Evolutionary conservation across 2,329 filamentous ascomycete genomes (phyloP).

Genomic region (Alternaria angustiovoidea): DNA sequence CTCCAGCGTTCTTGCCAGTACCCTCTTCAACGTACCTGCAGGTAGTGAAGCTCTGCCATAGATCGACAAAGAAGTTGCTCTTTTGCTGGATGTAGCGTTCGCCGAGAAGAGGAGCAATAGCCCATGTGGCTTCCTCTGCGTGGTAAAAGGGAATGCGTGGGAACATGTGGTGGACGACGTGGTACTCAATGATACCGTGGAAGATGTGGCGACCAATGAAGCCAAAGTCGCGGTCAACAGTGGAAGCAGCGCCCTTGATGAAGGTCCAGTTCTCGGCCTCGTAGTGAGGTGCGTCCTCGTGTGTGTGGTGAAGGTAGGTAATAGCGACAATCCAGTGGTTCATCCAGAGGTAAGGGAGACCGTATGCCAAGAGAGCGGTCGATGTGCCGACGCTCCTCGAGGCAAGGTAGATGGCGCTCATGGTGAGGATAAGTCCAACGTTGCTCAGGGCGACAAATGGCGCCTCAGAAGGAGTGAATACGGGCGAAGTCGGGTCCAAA

Average conservation of each 20-base stretch:
- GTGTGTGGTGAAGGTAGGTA: constrained; percentile 78
- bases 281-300: constrained; percentile 66
- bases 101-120: constrained; percentile 34
- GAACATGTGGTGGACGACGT: constrained; percentile 70
- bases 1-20: constrained; percentile 23
- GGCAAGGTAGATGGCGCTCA: constrained; percentile 60
- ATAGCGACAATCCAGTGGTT: constrained; percentile 77
- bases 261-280: constrained; percentile 68
- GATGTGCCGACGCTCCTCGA: constrained; percentile 63
- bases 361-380: constrained; percentile 67
- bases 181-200: constrained; percentile 71
- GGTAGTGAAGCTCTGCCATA: constrained; percentile 34
- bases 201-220: constrained; percentile 71
- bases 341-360: constrained; percentile 72
- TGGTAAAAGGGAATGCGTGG: constrained; percentile 50
- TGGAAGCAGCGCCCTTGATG: constrained; percentile 68
- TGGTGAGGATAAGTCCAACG: constrained; percentile 24
- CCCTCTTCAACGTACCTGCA: constrained; percentile 36
- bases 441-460: constrained; percentile 31
- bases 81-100: constrained; percentile 34
- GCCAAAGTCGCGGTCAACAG: constrained; percentile 71
- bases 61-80: constrained; percentile 28
- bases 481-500: constrained; percentile 25
- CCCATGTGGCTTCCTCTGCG: constrained; percentile 36
- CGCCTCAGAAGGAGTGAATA: constrained; percentile 28